Evolutionary conservation across 78 protist genomes (phyloP).

Genomic region (Chrysochromulina parva): DNA sequence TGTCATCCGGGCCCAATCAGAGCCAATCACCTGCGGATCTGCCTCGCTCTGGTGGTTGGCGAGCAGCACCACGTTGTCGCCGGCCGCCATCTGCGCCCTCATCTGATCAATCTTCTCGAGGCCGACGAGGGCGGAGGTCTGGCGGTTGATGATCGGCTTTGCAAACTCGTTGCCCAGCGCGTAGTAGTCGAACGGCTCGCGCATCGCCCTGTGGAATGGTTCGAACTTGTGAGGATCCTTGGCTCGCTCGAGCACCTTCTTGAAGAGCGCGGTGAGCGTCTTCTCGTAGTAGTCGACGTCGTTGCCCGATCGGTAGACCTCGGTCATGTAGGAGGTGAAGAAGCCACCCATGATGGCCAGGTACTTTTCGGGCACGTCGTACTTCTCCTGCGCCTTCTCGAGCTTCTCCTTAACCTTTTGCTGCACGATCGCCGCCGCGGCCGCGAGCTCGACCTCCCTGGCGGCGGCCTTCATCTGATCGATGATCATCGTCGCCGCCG

Average conservation of each 20-base stretch:
- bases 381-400: not conserved
- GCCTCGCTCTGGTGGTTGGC: conserved; percentile 17
- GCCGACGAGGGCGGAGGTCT: not conserved
- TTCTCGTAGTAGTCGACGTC: not conserved
- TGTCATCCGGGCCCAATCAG: too few relatives aligned
- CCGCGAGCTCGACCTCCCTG: not conserved
- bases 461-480: not conserved
- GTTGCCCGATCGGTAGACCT: not conserved
- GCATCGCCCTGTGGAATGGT: not conserved
- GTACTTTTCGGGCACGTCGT: not conserved
- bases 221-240: not conserved
- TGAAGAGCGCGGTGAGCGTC: not conserved
- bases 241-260: conserved; percentile 5
- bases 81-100: not conserved
- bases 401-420: not conserved
- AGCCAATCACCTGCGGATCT: not conserved
- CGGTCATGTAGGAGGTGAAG: conserved; percentile 6
- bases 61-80: not conserved
- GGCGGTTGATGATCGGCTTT: not conserved
- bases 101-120: not conserved
- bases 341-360: not conserved
- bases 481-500: too few relatives aligned
- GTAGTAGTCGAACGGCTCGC: conserved; percentile 31
- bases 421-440: not conserved
- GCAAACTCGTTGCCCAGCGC: not conserved